Evolutionary conservation across 139 green algal genomes (phyloP).

Genomic region (Klebsormidium nitens): DNA sequence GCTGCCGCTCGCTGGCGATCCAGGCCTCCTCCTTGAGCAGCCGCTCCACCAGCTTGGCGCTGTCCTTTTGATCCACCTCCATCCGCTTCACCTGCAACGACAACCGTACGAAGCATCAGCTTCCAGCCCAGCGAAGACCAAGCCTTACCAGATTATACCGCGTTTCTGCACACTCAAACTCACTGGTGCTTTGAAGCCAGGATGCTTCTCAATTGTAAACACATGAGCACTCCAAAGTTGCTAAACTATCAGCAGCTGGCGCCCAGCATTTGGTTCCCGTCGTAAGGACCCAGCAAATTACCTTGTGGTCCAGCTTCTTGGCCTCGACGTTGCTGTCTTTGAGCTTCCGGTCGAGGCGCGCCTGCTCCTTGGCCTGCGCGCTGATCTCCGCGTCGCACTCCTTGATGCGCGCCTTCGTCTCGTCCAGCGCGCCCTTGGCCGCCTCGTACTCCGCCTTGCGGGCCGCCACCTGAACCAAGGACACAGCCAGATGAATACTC

Average conservation of each 20-base stretch:
- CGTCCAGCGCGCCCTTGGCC: conserved; percentile 46
- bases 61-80: conserved; percentile 24
- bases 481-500: too few species aligned
- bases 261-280: too few species aligned
- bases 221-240: not conserved
- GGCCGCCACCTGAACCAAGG: conserved; percentile 16
- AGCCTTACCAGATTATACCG: too few species aligned
- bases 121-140: not conserved
- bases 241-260: too few species aligned
- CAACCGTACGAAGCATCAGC: not conserved
- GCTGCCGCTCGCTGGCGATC: conserved; percentile 62
- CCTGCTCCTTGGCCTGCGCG: conserved; percentile 44
- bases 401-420: conserved; percentile 46
- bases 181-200: too few species aligned
- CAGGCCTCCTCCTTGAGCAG: conserved; percentile 68
- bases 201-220: not conserved
- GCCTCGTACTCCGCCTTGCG: conserved; percentile 41
- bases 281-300: conserved; percentile 9
- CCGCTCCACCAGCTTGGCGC: conserved; percentile 15
- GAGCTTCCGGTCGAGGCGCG: conserved; percentile 45
- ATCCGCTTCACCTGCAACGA: conserved; percentile 13
- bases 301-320: conserved; percentile 45
- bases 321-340: conserved; percentile 25
- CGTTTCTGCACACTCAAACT: too few species aligned
- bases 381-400: conserved; percentile 77